Evolutionary conservation across 352 stramenopile genomes (phyloP), one percentile per base, ranked within the genome.

Genomic region (Phytopythium kandeliae): DNA sequence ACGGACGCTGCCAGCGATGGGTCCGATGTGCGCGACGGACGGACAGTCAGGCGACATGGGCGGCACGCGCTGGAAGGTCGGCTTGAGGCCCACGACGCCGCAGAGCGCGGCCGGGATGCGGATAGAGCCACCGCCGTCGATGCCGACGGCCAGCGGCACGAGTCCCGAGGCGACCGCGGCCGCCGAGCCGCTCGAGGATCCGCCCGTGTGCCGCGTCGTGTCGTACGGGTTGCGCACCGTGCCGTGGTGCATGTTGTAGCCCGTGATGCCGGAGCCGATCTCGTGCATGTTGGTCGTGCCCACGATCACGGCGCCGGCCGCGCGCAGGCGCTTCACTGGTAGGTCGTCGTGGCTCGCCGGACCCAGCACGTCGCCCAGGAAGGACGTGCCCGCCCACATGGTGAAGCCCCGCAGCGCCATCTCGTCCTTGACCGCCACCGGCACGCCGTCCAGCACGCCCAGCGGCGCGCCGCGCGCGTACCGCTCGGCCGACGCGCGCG

Each of bases 281-380:
- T 97, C 88, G 62, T 95, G 78, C 82, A 96, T 94, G 61, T 95
- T 94, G 43, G 86, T 95, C 24, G 78, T 88, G 34, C 88, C 88
- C 10, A 97, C 54, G 46, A 97, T 88, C 11, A 97, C 78, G 12
- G 87, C 89, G 55, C 88, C 91, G 30, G 69, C 67, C 0, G 63
- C 65, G 28, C 83, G 73, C 40, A 96, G 72, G 17, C 81, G 60
- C 4, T 72, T 63, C 12, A 95, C 63, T 0, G 84, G 62, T 1
- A 69, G 40, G 22, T 83, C 68, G 55, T 96, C 85, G 25, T 68
- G 34, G 0, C 33, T 55, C 4, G 71, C 62, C 10, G 64, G 55
- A 19, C 68, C 65, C n/a, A 68, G 59, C 50, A 76, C 55, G 17
- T 87, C 67, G 37, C 68, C 74, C 12, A 95, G 34, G 38, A 92